Evolutionary conservation across 169 alveolate genomes (phyloP).

Genomic region (Plasmodium vivax): DNA sequence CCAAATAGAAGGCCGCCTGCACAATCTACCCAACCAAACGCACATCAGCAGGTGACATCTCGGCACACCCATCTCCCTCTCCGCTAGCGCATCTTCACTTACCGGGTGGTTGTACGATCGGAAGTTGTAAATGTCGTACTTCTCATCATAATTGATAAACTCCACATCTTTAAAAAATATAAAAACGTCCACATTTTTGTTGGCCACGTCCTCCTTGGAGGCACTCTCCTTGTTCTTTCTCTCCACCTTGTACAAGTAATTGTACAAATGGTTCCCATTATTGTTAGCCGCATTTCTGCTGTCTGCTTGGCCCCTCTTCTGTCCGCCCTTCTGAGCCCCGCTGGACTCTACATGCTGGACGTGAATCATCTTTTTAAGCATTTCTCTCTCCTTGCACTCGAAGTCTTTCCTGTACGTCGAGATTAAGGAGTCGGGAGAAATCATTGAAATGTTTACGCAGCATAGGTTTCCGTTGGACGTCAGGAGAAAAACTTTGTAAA

Average conservation of each 20-base stretch:
- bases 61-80: background rate
- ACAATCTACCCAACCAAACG: background rate
- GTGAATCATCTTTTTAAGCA: slow-evolving; percentile 43
- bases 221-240: background rate
- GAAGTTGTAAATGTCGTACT: slow-evolving; percentile 54
- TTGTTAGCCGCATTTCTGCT: background rate
- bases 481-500: slow-evolving; percentile 42
- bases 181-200: slow-evolving; percentile 30
- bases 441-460: slow-evolving; percentile 60
- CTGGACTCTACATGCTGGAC: slow-evolving; percentile 1
- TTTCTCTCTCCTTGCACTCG: slow-evolving; percentile 58
- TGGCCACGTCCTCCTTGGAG: background rate
- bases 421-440: slow-evolving; percentile 23
- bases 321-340: background rate
- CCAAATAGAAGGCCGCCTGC: background rate
- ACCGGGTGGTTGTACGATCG: slow-evolving; percentile 68
- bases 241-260: slow-evolving; percentile 55
- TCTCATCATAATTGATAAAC: slow-evolving; percentile 61
- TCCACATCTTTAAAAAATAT: slow-evolving; percentile 50
- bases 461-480: slow-evolving; percentile 64
- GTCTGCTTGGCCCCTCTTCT: background rate
- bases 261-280: slow-evolving; percentile 15
- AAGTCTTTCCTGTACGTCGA: slow-evolving; percentile 42
- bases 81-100: background rate
- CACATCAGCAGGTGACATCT: background rate